These are phyloP conservation scores for Calonectria hawksworthii DNA, from an alignment of 2,329 filamentous ascomycete genomes.

Conservation along the genomic window DNA sequence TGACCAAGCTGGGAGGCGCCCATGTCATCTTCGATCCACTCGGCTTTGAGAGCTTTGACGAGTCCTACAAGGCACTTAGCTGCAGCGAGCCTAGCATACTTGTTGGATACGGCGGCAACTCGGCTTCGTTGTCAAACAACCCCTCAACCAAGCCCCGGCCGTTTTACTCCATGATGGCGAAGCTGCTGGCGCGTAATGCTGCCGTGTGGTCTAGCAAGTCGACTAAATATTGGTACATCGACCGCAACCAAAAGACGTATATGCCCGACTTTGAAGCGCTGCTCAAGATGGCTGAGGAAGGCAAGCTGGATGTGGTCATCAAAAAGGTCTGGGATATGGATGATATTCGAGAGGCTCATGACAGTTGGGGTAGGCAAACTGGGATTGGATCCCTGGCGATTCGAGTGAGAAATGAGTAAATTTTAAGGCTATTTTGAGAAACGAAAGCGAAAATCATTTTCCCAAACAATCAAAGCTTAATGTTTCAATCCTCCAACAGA, in stretches of 20 bases:
- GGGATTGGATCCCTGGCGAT: conserved; percentile 56
- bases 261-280: conserved; percentile 48
- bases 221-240: conserved; percentile 54
- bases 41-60: conserved; percentile 65
- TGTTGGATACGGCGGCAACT: conserved; percentile 56
- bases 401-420: conserved; percentile 32
- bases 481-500: not conserved
- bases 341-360: conserved; percentile 55
- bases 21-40: conserved; percentile 64
- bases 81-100: conserved; percentile 52
- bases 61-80: conserved; percentile 60
- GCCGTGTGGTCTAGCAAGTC: conserved; percentile 46
- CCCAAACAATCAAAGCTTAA: not conserved
- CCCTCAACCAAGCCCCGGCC: conserved; percentile 49
- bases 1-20: conserved; percentile 61
- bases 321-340: conserved; percentile 58
- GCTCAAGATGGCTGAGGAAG: conserved; percentile 49
- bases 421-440: not conserved
- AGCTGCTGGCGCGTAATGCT: conserved; percentile 50
- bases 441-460: not conserved
- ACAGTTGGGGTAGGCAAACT: conserved; percentile 49
- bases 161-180: conserved; percentile 48
- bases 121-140: conserved; percentile 44
- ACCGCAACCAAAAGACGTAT: conserved; percentile 51
- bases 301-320: conserved; percentile 52